Evolutionary conservation across 805 yeast genomes (phyloP).

Genomic region (Sugiyamaella marilandica): DNA sequence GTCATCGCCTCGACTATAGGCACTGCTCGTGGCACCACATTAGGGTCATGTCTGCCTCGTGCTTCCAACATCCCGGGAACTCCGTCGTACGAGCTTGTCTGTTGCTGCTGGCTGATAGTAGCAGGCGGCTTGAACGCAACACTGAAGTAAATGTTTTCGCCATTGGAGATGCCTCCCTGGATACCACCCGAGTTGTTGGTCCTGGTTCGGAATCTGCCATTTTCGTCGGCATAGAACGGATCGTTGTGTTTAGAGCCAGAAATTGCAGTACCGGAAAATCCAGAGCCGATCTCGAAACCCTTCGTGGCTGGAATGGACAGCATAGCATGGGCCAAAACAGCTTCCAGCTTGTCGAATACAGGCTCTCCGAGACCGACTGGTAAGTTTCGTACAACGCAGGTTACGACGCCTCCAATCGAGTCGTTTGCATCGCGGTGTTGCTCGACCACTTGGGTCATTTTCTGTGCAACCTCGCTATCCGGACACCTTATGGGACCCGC

Average conservation of each 20-base stretch:
- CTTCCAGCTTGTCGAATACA: constrained; percentile 93
- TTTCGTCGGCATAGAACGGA: constrained; percentile 60
- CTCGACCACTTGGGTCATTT: constrained; percentile 85
- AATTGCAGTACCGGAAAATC: constrained; percentile 81
- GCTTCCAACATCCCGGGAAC: constrained; percentile 84
- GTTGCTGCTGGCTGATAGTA: constrained; percentile 89
- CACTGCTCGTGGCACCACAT: constrained; percentile 96
- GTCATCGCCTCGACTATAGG: constrained; percentile 99
- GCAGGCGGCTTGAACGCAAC: constrained; percentile 99
- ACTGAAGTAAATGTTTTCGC: constrained; percentile 89
- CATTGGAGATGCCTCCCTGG: constrained; percentile 97
- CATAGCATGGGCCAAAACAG: constrained; percentile 95
- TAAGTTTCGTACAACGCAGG: constrained; percentile 91
- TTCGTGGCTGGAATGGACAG: constrained; percentile 95
- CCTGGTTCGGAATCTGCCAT: constrained; percentile 68
- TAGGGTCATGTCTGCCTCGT: constrained; percentile 97
- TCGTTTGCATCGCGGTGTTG: constrained; percentile 79
- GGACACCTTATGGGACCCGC: constrained; percentile 95
- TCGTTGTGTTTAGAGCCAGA: constrained; percentile 96
- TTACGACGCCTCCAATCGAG: constrained; percentile 96
- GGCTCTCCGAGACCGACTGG: constrained; percentile 99
- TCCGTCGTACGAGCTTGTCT: constrained; percentile 86
- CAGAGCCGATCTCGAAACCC: constrained; percentile 97
- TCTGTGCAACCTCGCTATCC: constrained; percentile 59
- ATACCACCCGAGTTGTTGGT: constrained; percentile 96